Base-by-base conservation (phyloP, 305 asterid species). In the Euphrasia arctica region DNA sequence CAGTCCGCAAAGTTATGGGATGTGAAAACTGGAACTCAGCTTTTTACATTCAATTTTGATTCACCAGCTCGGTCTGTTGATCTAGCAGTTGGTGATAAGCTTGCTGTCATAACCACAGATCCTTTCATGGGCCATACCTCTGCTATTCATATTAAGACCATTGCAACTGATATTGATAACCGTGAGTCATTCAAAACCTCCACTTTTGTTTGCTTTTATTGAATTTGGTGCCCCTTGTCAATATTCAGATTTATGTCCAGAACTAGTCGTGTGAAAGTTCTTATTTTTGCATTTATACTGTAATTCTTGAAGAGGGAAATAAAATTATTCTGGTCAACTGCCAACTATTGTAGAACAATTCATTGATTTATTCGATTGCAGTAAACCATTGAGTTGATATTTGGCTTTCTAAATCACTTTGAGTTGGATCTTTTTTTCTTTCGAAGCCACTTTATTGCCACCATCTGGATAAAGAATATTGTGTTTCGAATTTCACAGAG, bases 1-100 rank as follows among this genome's bases (percentile, higher is more conserved):
- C 95, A 87, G 88, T 68, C 87, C 12, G 96, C 93, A 28, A 92
- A 85, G 84, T 64, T 89, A 7, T 92, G 98, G 98, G 79, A 83
- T 59, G 93, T 92, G 55, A 71, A 77, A 65, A 66, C 89, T 0
- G 98, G 97, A 64, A 65, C 81, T 61, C 91, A 74, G 9, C 79
- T 83, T 60, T 83, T 31, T 72, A 87, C 95, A 0, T 92, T 92
- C 71, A 82, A 77, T 63, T 92, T 89, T 34, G 90, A 85, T 67
- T 84, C 96, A 0, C 97, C 98, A 1, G 77, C 93, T 5, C 82
- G 95, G 82, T 89, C 97, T 4, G 96, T 85, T 58, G 97, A 92
- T 65, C 78, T 84, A 49, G 60, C 94, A 0, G 76, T 89, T 58
- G 98, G 97, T 9, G 97, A 89, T 72, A 80, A 82, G 73, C 88